Percentiles rank a stretch among this genome's conserved stretches.
Evolutionary conservation across 768 basidiomycete genomes (phyloP).

Genomic region (Dictyophora rubrovolvata): DNA sequence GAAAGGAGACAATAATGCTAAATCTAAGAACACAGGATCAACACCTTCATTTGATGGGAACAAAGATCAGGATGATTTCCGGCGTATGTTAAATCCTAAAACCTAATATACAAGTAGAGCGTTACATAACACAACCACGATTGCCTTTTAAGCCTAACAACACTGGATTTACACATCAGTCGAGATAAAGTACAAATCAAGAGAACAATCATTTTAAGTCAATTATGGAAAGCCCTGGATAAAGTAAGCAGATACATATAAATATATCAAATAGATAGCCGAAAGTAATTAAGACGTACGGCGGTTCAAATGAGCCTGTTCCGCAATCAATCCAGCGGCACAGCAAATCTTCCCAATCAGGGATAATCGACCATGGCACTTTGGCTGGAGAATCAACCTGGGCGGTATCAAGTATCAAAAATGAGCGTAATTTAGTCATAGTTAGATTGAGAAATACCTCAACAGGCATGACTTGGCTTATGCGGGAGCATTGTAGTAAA

Average conservation of each 20-base stretch:
- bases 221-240: neutral
- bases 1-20: neutral
- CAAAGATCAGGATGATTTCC: slow-evolving; percentile 7
- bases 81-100: slow-evolving; percentile 5
- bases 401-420: neutral
- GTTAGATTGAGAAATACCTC: slow-evolving; percentile 29
- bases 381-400: slow-evolving; percentile 58
- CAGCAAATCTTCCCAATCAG: slow-evolving; percentile 64
- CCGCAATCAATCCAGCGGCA: slow-evolving; percentile 63
- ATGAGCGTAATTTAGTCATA: neutral
- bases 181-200: neutral
- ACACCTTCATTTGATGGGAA: neutral
- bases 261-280: neutral
- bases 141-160: neutral
- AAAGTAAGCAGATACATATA: neutral
- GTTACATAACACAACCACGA: neutral
- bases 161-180: neutral
- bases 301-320: slow-evolving; percentile 65
- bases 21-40: neutral
- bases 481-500: slow-evolving; percentile 63
- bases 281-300: neutral
- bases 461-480: slow-evolving; percentile 79
- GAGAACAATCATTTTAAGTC: neutral
- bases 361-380: slow-evolving; percentile 65
- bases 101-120: neutral